These are phyloP conservation scores for Letharia lupina DNA, from an alignment of 495 filamentous ascomycete species.

Conservation along the genomic window DNA sequence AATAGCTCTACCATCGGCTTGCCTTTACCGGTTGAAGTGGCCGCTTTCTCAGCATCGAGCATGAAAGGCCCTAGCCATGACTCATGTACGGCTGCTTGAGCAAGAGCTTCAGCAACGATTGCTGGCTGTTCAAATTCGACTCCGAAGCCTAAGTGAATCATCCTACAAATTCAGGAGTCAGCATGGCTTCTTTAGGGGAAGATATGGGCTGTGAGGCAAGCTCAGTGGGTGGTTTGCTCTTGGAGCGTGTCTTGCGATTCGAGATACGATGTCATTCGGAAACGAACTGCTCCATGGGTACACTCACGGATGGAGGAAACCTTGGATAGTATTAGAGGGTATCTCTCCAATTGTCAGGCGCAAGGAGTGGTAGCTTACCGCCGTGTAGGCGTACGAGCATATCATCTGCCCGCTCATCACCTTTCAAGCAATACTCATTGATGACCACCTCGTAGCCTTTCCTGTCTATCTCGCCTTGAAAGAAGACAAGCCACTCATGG, in stretches of 20 bases:
- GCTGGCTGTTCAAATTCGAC: slow-evolving; percentile 74
- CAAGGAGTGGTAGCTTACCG: no score
- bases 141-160: slow-evolving; percentile 81
- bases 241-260: no score
- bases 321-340: slow-evolving; percentile 13
- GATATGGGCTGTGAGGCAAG: no score
- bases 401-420: slow-evolving; percentile 50
- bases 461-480: slow-evolving; percentile 57
- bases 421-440: slow-evolving; percentile 56
- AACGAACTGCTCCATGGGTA: no score
- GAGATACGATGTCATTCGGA: no score
- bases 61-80: slow-evolving; percentile 44
- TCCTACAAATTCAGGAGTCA: not conserved
- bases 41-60: slow-evolving; percentile 44
- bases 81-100: slow-evolving; percentile 60
- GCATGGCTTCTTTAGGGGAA: no score
- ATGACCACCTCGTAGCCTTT: slow-evolving; percentile 52
- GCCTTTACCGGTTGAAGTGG: slow-evolving; percentile 30
- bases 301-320: slow-evolving; percentile 57
- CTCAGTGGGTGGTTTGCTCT: no score
- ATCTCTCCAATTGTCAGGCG: no score
- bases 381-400: slow-evolving; percentile 51
- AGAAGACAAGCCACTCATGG: slow-evolving; percentile 61
- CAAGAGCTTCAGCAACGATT: slow-evolving; percentile 71
- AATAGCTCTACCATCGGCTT: slow-evolving; percentile 52